Evolutionary conservation across 805 yeast genomes (phyloP), one percentile per base, ranked within the genome.

Genomic region (Kluyveromyces siamensis): DNA sequence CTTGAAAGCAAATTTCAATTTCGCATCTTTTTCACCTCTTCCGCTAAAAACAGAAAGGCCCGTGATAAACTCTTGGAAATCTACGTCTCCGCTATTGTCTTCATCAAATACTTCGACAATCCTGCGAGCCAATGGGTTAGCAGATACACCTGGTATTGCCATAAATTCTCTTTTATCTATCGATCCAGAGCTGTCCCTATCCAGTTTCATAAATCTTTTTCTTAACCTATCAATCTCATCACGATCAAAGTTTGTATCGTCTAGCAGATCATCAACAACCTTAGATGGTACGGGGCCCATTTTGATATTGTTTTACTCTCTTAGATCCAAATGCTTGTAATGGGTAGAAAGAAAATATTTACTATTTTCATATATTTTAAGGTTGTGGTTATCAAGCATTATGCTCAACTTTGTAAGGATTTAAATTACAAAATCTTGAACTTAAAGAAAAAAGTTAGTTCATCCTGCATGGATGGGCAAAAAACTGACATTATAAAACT

Each of bases 31-130:
- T 21, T 82, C 77, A 1, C 95, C 87, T 59, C 86, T 83, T 4
- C 90, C 84, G 46, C 96, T 85, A 61, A 93, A 93, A 2, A 90
- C 89, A 2, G 95, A 84, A 42, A 88, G 72, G 1, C 91, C 95
- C 5, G 83, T 73, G 44, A 95, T 85, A 66, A 93, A 93, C 68
- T 93, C 99, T 62, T 88, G 90, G 68, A 93, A 93, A 63, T 95
- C 99, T 37, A 93, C 87, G 52, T 84, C 87, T 1, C 98, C 99
- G 54, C 87, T 84, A 13, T 88, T 87, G 63, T 93, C 96, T 50
- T 81, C 83, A 64, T 93, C 99, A 67, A 93, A 89, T 17, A 93
- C 90, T 56, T 93, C 97, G 76, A 95, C 85, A 49, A 93, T 79
- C 46, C 99, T 74, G 7, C 81, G 72, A 0, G 97, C 96, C 45